Conservation (phyloP, 1,284 basidiomycete genomes). For the Boletus semigastroideus region DNA sequence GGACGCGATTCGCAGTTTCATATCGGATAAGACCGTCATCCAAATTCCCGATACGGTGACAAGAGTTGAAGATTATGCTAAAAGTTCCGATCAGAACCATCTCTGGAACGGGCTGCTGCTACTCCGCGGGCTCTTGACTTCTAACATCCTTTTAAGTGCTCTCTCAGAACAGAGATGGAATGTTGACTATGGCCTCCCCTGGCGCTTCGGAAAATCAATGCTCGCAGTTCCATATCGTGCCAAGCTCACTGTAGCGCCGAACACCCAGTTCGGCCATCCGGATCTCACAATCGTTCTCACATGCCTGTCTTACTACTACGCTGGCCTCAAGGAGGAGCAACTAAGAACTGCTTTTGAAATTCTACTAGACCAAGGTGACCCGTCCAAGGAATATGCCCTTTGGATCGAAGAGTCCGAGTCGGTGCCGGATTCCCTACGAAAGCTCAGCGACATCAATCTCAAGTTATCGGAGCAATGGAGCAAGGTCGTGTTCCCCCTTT, state of each 20-base stretch:
- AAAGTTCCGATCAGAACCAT: not conserved
- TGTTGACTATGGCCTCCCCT: not conserved
- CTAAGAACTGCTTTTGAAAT: not conserved
- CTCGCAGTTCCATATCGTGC: constrained; percentile 3
- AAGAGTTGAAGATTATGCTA: not conserved
- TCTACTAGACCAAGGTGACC: not conserved
- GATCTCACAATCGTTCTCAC: not conserved
- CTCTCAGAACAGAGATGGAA: constrained; percentile 1
- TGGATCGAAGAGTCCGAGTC: not conserved
- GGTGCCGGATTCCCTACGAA: not conserved
- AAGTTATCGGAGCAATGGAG: not conserved
- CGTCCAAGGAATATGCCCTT: not conserved
- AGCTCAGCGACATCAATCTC: not conserved
- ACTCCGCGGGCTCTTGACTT: not conserved
- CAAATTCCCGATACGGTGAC: not conserved
- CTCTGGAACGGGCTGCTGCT: not conserved
- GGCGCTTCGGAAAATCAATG: not conserved
- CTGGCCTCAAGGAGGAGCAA: not conserved
- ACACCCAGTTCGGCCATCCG: not conserved
- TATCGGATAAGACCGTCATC: not conserved
- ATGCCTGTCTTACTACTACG: not conserved
- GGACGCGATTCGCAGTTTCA: not conserved
- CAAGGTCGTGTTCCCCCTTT: not conserved
- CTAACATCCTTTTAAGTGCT: not conserved
- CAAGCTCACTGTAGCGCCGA: not conserved